Conservation (phyloP, 2,329 filamentous ascomycete species). For the Sclerotinia minor region DNA sequence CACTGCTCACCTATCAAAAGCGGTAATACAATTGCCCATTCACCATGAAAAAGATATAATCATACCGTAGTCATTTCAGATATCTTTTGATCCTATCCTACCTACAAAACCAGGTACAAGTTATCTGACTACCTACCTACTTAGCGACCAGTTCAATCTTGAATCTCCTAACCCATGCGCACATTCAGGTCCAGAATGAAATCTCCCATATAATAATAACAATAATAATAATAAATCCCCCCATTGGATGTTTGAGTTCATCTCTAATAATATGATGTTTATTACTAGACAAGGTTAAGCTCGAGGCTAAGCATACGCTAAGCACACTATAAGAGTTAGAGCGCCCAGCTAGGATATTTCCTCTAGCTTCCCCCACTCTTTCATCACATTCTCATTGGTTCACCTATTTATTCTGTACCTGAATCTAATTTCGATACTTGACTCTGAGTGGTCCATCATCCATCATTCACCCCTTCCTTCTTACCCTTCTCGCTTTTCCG, state of each 20-base stretch:
- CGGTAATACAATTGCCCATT: too few species aligned
- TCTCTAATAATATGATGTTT: background rate
- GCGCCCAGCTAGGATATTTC: background rate
- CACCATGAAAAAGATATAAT: too few species aligned
- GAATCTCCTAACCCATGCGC: too few species aligned
- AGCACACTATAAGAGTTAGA: background rate
- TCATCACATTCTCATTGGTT: background rate
- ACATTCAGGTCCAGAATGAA: slow-evolving; percentile 1
- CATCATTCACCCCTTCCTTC: slow-evolving; percentile 16
- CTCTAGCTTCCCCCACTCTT: background rate
- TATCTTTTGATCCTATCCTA: too few species aligned
- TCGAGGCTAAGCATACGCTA: background rate
- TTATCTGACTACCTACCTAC: too few species aligned
- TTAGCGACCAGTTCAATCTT: too few species aligned
- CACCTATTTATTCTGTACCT: background rate
- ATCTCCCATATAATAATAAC: slow-evolving; percentile 1
- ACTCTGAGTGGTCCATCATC: background rate
- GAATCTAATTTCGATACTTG: slow-evolving; percentile 8
- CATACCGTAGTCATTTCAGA: too few species aligned
- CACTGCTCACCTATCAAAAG: too few species aligned
- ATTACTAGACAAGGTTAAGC: background rate
- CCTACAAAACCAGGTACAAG: too few species aligned
- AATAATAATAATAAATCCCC: too few species aligned
- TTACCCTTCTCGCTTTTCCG: background rate
- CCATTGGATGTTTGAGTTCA: background rate